A percentile compares a stretch with the other conserved stretches of the same genome.
phyloP scores from a whole-genome alignment of 352 stramenopile genomes.

The Globisporangium rhizosaccharum region DNA sequence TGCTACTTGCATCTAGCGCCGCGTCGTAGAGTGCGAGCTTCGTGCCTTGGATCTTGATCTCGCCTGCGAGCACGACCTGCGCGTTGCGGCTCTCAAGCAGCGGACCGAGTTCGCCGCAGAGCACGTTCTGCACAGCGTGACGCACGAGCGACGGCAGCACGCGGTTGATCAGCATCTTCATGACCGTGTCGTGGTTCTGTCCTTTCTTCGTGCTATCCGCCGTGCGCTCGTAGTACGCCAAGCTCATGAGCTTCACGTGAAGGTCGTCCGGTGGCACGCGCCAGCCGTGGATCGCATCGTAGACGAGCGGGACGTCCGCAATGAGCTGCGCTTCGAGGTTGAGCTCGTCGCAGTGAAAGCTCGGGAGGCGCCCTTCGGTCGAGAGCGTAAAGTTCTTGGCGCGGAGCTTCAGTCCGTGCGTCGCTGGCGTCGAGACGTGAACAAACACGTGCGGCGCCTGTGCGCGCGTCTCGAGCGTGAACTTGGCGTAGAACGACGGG shows the following conservation, averaged over 20 bases:
- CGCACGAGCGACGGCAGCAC: constrained; percentile 59
- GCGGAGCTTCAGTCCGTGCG: constrained; percentile 53
- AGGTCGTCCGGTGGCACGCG: constrained; percentile 51
- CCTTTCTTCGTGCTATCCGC: constrained; percentile 46
- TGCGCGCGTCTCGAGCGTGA: constrained; percentile 61
- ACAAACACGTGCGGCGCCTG: constrained; percentile 55
- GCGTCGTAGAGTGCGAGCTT: constrained; percentile 56
- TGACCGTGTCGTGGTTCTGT: constrained; percentile 68
- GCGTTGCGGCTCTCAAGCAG: constrained; percentile 48
- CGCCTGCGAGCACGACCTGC: constrained; percentile 50
- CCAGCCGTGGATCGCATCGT: constrained; percentile 56
- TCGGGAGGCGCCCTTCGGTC: constrained; percentile 58
- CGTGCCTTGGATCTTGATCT: constrained; percentile 58
- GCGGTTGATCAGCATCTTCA: constrained; percentile 78
- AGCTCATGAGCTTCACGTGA: constrained; percentile 59
- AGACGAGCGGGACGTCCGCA: constrained; percentile 57
- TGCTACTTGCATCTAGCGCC: constrained; percentile 21
- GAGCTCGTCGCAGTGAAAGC: constrained; percentile 72
- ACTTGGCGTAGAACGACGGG: constrained; percentile 64
- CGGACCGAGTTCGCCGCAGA: constrained; percentile 57
- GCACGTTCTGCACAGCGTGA: constrained; percentile 47
- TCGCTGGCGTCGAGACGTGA: constrained; percentile 52
- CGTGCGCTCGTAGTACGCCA: constrained; percentile 69
- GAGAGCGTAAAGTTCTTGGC: constrained; percentile 60
- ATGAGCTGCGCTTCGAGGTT: constrained; percentile 70